Conservation (phyloP, 208 protist species). For the Trypanosoma brucei region DNA sequence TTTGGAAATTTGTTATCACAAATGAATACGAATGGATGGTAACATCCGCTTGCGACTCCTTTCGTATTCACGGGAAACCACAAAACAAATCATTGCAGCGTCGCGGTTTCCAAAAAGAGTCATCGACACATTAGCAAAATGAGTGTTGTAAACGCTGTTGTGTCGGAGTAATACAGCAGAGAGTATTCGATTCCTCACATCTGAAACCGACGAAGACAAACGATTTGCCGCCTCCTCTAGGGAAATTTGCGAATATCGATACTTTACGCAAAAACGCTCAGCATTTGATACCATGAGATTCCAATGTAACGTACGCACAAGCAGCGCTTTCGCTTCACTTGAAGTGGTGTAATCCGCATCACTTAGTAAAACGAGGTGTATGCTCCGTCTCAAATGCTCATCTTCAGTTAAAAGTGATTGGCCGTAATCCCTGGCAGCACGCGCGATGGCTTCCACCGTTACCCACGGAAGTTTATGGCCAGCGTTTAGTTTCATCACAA, state of each 20-base stretch:
- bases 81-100: conserved; percentile 33
- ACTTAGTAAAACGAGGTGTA: too few relatives aligned
- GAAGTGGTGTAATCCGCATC: too few relatives aligned
- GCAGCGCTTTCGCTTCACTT: neutral
- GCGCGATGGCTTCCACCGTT: too few relatives aligned
- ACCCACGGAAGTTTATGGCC: neutral
- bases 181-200: conserved; percentile 17
- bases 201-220: conserved; percentile 11
- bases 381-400: too few relatives aligned
- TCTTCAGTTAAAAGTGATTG: too few relatives aligned
- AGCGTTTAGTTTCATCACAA: neutral
- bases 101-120: conserved; percentile 42
- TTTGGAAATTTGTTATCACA: neutral
- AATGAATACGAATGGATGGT: conserved; percentile 3
- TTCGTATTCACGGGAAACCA: conserved; percentile 27
- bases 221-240: conserved; percentile 11
- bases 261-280: neutral
- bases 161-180: conserved; percentile 11
- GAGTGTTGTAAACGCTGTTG: conserved; percentile 12
- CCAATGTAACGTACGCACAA: conserved; percentile 1
- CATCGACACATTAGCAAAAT: conserved; percentile 41
- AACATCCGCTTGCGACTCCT: neutral
- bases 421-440: too few relatives aligned
- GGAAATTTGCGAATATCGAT: conserved; percentile 19
- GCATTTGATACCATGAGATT: conserved; percentile 5